Percentiles rank a stretch among this genome's conserved stretches.
Evolutionary conservation across 306 rosid genomes (phyloP).

Genomic region (Vigna unguiculata): DNA sequence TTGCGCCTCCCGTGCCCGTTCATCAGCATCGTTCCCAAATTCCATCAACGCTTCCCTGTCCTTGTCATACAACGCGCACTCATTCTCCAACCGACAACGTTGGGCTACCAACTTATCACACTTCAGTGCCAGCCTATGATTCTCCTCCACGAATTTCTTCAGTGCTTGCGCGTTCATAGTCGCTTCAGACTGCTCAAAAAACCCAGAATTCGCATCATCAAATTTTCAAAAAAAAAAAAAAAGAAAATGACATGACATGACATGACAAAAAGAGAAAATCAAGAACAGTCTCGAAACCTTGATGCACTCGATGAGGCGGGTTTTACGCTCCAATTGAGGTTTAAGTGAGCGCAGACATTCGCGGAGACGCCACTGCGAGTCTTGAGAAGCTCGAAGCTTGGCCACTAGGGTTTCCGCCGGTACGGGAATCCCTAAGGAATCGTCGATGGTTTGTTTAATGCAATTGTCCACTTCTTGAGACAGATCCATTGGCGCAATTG

Average conservation of each 20-base stretch:
- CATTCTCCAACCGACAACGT: constrained; percentile 72
- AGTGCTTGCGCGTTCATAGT: constrained; percentile 80
- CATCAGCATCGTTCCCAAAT: constrained; percentile 92
- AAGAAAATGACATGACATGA: neutral
- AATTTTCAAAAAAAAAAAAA: neutral
- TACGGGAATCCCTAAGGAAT: constrained; percentile 64
- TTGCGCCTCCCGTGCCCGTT: constrained; percentile 82
- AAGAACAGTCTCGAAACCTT: constrained; percentile 55
- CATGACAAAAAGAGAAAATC: neutral
- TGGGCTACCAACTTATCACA: constrained; percentile 60
- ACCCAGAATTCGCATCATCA: neutral
- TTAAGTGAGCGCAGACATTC: constrained; percentile 52
- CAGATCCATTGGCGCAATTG: constrained; percentile 61
- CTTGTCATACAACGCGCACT: constrained; percentile 77
- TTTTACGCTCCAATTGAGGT: constrained; percentile 70
- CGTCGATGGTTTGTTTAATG: constrained; percentile 69
- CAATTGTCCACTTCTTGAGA: constrained; percentile 60
- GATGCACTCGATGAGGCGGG: constrained; percentile 56
- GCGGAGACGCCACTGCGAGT: constrained; percentile 62
- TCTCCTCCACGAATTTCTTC: constrained; percentile 88
- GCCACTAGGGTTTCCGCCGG: constrained; percentile 57
- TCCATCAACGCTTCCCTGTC: constrained; percentile 96
- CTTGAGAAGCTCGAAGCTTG: constrained; percentile 74
- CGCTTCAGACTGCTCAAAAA: constrained; percentile 64
- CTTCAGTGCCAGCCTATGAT: constrained; percentile 73